A percentile compares a stretch with the other conserved stretches of the same genome.
These are phyloP conservation scores for Trichoderma pleuroti DNA, from an alignment of 2,329 filamentous ascomycete genomes.

Conservation along the genomic window DNA sequence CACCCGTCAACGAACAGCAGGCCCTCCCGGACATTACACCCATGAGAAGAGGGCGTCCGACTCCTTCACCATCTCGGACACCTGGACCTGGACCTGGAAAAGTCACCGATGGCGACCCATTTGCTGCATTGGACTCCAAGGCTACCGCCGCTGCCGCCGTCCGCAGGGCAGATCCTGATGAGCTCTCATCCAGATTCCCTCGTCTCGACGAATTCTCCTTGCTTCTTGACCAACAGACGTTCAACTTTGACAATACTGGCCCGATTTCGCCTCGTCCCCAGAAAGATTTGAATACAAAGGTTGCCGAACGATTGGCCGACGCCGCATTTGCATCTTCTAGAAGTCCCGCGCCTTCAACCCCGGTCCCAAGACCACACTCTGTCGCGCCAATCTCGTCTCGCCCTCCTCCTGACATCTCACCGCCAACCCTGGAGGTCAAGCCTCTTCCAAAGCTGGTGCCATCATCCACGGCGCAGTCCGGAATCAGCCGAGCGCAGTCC, in stretches of 20 bases:
- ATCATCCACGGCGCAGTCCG: constrained; percentile 42
- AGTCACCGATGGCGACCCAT: constrained; percentile 75
- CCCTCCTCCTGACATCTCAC: constrained; percentile 13
- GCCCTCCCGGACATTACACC: constrained; percentile 84
- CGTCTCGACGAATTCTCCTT: constrained; percentile 91
- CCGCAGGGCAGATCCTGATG: constrained; percentile 59
- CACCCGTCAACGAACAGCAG: constrained; percentile 66
- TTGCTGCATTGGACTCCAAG: constrained; percentile 78
- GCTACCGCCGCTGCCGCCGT: constrained; percentile 23
- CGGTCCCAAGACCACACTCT: constrained; percentile 31
- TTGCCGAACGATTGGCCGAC: constrained; percentile 76
- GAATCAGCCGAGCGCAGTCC: constrained; percentile 58
- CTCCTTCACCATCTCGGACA: constrained; percentile 38
- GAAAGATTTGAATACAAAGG: constrained; percentile 54
- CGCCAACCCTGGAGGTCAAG: constrained; percentile 29
- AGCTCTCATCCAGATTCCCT: constrained; percentile 81
- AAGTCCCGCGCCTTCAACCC: constrained; percentile 21
- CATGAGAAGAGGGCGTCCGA: constrained; percentile 79
- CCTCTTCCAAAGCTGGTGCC: constrained; percentile 38
- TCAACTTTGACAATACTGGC: constrained; percentile 55
- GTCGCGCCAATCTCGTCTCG: constrained; percentile 26
- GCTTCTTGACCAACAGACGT: constrained; percentile 81
- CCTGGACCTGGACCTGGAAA: constrained; percentile 25
- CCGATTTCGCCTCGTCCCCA: constrained; percentile 48
- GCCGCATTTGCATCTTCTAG: constrained; percentile 67